Conservation (phyloP, 257 asterid genomes). For the Nicotiana benthamiana region DNA sequence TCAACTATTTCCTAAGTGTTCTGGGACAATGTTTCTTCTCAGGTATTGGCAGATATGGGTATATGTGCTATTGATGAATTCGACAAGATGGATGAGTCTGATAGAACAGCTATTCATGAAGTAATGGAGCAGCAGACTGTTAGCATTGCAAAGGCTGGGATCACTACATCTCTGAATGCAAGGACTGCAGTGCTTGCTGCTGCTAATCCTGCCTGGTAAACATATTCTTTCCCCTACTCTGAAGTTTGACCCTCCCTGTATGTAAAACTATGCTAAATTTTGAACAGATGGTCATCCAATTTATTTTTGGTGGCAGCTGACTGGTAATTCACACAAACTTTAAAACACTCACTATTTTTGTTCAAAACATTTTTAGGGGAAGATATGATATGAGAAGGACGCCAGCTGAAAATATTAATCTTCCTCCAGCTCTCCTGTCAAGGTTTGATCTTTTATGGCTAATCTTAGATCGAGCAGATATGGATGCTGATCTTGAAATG, state of each 20-base stretch:
- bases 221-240: background rate
- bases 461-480: constrained; percentile 96
- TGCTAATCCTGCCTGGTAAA: constrained; percentile 98
- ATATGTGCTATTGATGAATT: constrained; percentile 98
- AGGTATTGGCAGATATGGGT: constrained; percentile 99
- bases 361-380: constrained; percentile 50
- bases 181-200: constrained; percentile 98
- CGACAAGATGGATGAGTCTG: constrained; percentile 97
- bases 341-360: background rate
- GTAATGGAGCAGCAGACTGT: constrained; percentile 99
- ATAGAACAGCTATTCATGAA: constrained; percentile 96
- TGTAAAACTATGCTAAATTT: background rate
- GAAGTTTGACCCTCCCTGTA: background rate
- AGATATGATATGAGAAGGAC: constrained; percentile 94
- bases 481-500: constrained; percentile 96
- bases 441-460: constrained; percentile 97
- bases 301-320: background rate
- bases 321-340: background rate
- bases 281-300: background rate
- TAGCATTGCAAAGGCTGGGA: constrained; percentile 98
- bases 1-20: background rate
- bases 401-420: constrained; percentile 97
- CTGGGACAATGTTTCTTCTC: constrained; percentile 10
- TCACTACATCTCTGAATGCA: constrained; percentile 96
- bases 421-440: constrained; percentile 97